These are phyloP conservation scores for Lathyrus oleraceus DNA, from an alignment of 306 rosid genomes.

Conservation along the genomic window DNA sequence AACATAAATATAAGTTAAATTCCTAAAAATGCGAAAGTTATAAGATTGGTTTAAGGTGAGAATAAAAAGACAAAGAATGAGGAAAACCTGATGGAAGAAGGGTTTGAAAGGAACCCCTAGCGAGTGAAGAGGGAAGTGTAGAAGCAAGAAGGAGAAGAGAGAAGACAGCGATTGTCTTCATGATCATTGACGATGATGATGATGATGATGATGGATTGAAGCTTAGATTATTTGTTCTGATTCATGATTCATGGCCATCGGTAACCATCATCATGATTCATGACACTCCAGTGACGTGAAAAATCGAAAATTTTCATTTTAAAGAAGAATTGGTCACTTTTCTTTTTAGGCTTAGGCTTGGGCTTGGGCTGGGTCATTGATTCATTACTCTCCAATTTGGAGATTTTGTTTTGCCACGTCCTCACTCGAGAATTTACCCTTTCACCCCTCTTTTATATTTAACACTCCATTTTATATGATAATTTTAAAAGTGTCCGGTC, in stretches of 20 bases:
- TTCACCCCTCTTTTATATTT: too few relatives aligned
- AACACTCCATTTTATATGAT: too few relatives aligned
- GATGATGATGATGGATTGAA: slow-evolving; percentile 14
- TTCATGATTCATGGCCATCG: not conserved
- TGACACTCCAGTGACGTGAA: slow-evolving; percentile 13
- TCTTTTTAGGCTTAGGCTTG: not conserved
- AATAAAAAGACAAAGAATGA: slow-evolving; percentile 20
- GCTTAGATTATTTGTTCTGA: slow-evolving; percentile 2
- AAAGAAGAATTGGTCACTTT: slow-evolving; percentile 15
- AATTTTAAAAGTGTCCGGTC: too few relatives aligned
- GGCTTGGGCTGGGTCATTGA: not conserved
- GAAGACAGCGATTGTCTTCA: slow-evolving; percentile 27
- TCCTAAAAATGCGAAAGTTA: not conserved
- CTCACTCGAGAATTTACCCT: too few relatives aligned
- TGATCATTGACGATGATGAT: not conserved
- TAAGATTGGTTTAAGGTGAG: slow-evolving; percentile 15
- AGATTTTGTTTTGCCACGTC: too few relatives aligned
- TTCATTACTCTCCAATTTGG: too few relatives aligned
- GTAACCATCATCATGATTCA: not conserved
- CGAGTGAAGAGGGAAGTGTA: slow-evolving; percentile 43
- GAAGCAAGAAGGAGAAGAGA: slow-evolving; percentile 46
- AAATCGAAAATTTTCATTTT: slow-evolving; percentile 29
- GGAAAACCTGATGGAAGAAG: slow-evolving; percentile 52
- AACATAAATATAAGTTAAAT: not conserved
- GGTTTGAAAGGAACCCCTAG: slow-evolving; percentile 49